phyloP scores from a whole-genome alignment of 768 basidiomycete species.

The Calocybe cyanea region DNA sequence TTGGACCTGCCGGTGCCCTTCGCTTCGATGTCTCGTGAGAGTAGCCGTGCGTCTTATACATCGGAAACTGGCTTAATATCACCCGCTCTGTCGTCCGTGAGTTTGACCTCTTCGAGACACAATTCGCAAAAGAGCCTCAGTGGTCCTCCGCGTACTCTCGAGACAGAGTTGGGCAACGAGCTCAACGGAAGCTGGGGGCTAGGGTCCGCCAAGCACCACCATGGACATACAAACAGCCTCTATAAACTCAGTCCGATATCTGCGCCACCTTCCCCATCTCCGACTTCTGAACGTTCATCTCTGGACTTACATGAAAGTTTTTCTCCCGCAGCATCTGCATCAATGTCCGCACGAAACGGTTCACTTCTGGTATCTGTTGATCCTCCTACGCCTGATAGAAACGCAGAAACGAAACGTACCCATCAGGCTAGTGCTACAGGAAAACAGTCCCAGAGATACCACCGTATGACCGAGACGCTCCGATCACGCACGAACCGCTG shows the following conservation, averaged over 20 bases:
- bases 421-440: slow-evolving; percentile 9
- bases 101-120: slow-evolving; percentile 21
- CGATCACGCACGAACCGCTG: slow-evolving; percentile 56
- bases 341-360: slow-evolving; percentile 7
- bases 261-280: slow-evolving; percentile 32
- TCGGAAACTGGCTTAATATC: slow-evolving; percentile 25
- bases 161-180: slow-evolving; percentile 57
- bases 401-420: slow-evolving; percentile 7
- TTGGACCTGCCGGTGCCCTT: slow-evolving; percentile 26
- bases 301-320: slow-evolving; percentile 12
- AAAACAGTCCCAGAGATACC: slow-evolving; percentile 28
- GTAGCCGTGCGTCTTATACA: slow-evolving; percentile 26
- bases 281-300: slow-evolving; percentile 13
- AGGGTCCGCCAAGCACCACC: slow-evolving; percentile 36
- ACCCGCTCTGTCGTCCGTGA: slow-evolving; percentile 32
- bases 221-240: slow-evolving; percentile 49
- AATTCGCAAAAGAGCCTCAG: slow-evolving; percentile 19
- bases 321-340: slow-evolving; percentile 11
- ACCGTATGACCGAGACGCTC: slow-evolving; percentile 47
- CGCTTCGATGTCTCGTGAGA: slow-evolving; percentile 27
- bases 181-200: slow-evolving; percentile 42
- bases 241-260: slow-evolving; percentile 47
- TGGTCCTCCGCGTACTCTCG: slow-evolving; percentile 35
- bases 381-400: slow-evolving; percentile 37
- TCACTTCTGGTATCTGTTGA: slow-evolving; percentile 36